phyloP scores from a whole-genome alignment of 129 eudicot genomes.

The Lactuca sativa region DNA sequence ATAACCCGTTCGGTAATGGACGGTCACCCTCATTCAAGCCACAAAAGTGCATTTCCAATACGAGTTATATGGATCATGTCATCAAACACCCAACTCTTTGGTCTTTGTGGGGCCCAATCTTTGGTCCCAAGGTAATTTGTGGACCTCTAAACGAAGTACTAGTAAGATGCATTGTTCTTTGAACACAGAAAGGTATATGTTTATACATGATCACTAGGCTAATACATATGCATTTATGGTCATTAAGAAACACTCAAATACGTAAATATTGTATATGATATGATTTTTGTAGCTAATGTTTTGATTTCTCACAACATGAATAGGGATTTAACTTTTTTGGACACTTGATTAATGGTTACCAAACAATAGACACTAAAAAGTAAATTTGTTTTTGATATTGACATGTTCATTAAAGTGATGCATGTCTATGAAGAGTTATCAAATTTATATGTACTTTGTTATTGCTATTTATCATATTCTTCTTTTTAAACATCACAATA shows the following conservation, averaged over 20 bases:
- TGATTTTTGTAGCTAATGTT: background rate
- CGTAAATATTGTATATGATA: background rate
- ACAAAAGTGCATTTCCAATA: background rate
- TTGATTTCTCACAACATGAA: background rate
- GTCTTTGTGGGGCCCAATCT: conserved; percentile 16
- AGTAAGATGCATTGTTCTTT: background rate
- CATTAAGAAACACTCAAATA: too few relatives aligned
- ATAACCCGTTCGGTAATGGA: conserved; percentile 16
- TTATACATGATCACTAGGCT: too few relatives aligned
- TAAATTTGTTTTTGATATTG: too few relatives aligned
- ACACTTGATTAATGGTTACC: background rate
- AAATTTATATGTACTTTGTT: background rate
- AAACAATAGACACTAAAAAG: background rate
- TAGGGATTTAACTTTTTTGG: background rate
- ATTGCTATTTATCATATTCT: background rate
- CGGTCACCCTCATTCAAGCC: conserved; percentile 23
- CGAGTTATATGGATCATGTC: conserved; percentile 12
- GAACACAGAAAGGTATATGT: background rate
- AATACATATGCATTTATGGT: conserved; percentile 3
- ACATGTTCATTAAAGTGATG: background rate
- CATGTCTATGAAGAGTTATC: background rate
- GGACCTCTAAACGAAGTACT: background rate
- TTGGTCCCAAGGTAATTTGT: conserved; percentile 12
- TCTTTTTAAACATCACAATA: background rate
- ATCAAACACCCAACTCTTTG: conserved; percentile 21